Percentiles rank a stretch among this genome's conserved stretches.
These are phyloP conservation scores for Fusarium marasasianum DNA, from an alignment of 2,329 filamentous ascomycete genomes.

Conservation along the genomic window DNA sequence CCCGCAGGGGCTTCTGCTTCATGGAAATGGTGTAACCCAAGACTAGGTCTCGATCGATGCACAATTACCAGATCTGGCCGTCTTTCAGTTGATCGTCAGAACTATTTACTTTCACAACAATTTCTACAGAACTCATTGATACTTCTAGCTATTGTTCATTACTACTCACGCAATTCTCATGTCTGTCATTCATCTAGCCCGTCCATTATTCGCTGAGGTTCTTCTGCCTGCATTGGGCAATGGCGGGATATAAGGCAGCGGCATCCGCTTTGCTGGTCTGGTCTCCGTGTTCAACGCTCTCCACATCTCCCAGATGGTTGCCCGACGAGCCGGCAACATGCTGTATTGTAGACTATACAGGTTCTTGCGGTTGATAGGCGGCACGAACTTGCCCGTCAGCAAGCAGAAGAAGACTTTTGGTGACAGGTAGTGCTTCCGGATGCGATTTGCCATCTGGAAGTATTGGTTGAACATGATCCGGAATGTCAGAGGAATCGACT, in stretches of 20 bases:
- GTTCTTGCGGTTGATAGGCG: conserved; percentile 92
- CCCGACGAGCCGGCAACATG: conserved; percentile 87
- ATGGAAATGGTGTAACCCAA: background rate
- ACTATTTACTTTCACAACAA: background rate
- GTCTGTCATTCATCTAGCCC: conserved; percentile 38
- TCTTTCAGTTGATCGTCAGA: background rate
- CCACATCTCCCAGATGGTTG: conserved; percentile 89
- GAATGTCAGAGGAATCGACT: conserved; percentile 90
- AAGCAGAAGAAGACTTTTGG: conserved; percentile 88
- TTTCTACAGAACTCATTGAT: background rate
- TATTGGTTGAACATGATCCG: conserved; percentile 98
- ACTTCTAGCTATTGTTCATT: conserved; percentile 1
- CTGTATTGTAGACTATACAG: conserved; percentile 97
- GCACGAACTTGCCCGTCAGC: conserved; percentile 89
- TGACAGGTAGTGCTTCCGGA: conserved; percentile 94
- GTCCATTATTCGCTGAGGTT: conserved; percentile 42
- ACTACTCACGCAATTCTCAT: background rate
- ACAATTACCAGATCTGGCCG: background rate
- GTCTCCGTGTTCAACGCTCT: conserved; percentile 66
- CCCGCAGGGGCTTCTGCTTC: background rate
- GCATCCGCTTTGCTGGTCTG: conserved; percentile 56
- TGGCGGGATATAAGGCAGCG: conserved; percentile 47
- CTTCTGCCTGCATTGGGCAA: conserved; percentile 47
- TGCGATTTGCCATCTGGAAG: conserved; percentile 90
- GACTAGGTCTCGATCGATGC: background rate